phyloP scores from a whole-genome alignment of 2,329 filamentous ascomycete species.

The Exophiala bonariae region DNA sequence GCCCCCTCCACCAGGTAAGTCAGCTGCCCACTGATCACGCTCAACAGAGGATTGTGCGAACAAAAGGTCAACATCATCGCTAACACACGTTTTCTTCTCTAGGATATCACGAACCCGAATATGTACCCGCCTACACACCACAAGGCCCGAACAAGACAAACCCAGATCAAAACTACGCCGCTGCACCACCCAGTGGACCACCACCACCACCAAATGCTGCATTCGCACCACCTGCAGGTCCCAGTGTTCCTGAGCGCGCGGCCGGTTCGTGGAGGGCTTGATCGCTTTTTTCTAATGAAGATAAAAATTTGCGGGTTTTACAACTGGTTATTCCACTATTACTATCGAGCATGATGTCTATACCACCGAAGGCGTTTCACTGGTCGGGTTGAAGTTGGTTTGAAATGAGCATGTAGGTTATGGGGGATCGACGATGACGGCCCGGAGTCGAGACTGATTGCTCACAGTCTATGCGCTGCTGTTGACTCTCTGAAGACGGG shows the following conservation, averaged over 20 bases:
- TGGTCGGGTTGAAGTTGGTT: no score
- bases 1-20: conserved; percentile 27
- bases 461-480: no score
- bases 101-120: conserved; percentile 25
- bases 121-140: conserved; percentile 29
- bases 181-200: conserved; percentile 8
- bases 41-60: no score
- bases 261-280: neutral
- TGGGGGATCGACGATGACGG: no score
- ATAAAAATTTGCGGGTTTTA: no score
- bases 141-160: conserved; percentile 30
- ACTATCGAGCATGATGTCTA: no score
- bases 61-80: no score
- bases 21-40: neutral
- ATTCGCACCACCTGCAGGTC: conserved; percentile 4
- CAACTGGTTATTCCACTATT: no score
- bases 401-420: no score
- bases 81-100: conserved; percentile 2
- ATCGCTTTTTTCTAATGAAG: neutral
- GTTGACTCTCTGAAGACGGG: no score
- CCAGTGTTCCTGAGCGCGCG: conserved; percentile 7
- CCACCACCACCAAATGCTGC: conserved; percentile 9
- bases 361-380: no score
- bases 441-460: no score
- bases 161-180: conserved; percentile 27